A percentile compares a stretch with the other conserved stretches of the same genome.
Conservation (phyloP, 768 basidiomycete species). For the Mycena floridula region DNA sequence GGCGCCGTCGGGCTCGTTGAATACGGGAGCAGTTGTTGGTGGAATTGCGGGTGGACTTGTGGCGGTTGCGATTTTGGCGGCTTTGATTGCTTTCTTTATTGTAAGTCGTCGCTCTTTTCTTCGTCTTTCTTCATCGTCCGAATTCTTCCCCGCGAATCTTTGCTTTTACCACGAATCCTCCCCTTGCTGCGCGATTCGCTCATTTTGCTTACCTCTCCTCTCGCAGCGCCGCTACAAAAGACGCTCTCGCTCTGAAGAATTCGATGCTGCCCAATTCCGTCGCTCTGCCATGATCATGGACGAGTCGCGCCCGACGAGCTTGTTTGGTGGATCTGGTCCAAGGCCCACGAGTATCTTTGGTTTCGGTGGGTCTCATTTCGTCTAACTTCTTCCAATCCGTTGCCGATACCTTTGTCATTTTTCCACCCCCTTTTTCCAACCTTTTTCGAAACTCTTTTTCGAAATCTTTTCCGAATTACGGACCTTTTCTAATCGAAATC, state of each 20-base stretch:
- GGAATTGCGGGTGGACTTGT: slow-evolving; percentile 32
- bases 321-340: slow-evolving; percentile 15
- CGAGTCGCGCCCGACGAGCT: slow-evolving; percentile 21
- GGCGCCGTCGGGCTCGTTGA: slow-evolving; percentile 17
- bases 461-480: too few species aligned
- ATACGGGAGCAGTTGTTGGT: slow-evolving; percentile 36
- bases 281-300: slow-evolving; percentile 13
- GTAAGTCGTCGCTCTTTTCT: too few species aligned
- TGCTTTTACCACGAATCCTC: too few species aligned
- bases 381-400: too few species aligned
- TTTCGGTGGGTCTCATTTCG: too few species aligned
- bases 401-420: too few species aligned
- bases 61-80: slow-evolving; percentile 26
- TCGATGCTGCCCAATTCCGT: slow-evolving; percentile 26
- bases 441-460: too few species aligned
- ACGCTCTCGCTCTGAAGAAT: slow-evolving; percentile 24
- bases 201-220: slow-evolving; percentile 4
- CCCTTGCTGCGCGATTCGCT: too few species aligned
- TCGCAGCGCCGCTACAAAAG: slow-evolving; percentile 31
- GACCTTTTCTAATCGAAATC: too few species aligned
- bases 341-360: neutral
- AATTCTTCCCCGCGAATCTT: slow-evolving; percentile 1
- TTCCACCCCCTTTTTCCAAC: too few species aligned
- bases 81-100: slow-evolving; percentile 30
- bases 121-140: neutral